phyloP scores from a whole-genome alignment of 371 early-diverging fungal genomes.

The Mucor racemosus region DNA sequence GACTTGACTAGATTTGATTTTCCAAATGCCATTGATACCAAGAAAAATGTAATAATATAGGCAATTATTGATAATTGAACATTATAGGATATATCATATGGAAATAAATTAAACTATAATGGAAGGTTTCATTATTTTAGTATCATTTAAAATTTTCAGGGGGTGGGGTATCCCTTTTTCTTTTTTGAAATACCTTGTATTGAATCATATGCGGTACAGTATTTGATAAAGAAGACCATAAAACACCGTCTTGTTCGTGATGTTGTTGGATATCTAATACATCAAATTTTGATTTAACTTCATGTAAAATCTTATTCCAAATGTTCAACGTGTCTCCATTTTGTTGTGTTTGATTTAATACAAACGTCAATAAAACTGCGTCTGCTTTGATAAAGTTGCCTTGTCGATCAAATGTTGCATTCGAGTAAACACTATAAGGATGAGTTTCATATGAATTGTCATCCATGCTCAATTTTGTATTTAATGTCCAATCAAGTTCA shows the following conservation, averaged over 20 bases:
- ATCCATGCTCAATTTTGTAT: constrained; percentile 27
- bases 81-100: constrained; percentile 30
- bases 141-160: background rate
- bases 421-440: constrained; percentile 53
- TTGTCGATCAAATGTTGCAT: constrained; percentile 34
- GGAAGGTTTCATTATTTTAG: background rate
- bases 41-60: constrained; percentile 51
- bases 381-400: constrained; percentile 47
- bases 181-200: constrained; percentile 33
- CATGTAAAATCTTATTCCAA: constrained; percentile 24
- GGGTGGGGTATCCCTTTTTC: background rate
- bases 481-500: constrained; percentile 35
- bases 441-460: constrained; percentile 30
- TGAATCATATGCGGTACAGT: constrained; percentile 29
- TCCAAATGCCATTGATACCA: constrained; percentile 67
- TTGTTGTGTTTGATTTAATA: constrained; percentile 20
- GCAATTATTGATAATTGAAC: constrained; percentile 27
- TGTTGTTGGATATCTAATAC: constrained; percentile 11
- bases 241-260: background rate
- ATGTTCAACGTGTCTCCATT: constrained; percentile 15
- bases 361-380: constrained; percentile 45
- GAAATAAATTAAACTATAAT: constrained; percentile 34
- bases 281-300: constrained; percentile 21
- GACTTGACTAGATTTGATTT: constrained; percentile 73
- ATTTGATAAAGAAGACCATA: constrained; percentile 25